A percentile compares a stretch with the other conserved stretches of the same genome.
These are phyloP conservation scores for Pseudogymnoascus sp. DNA, from an alignment of 2,329 filamentous ascomycete species.

Conservation along the genomic window DNA sequence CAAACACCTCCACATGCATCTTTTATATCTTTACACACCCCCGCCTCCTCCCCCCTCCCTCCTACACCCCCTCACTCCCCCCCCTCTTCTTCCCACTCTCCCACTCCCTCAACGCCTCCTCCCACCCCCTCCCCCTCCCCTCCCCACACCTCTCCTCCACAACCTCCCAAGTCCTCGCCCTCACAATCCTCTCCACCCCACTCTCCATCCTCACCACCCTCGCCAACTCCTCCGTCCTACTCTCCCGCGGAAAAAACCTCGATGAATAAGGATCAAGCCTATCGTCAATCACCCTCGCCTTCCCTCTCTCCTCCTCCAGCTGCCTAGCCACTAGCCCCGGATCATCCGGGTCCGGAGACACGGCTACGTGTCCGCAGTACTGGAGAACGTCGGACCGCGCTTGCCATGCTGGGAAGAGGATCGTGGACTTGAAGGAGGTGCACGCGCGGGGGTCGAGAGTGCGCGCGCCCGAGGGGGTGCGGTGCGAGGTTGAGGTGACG, in stretches of 20 bases:
- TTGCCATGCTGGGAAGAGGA: conserved; percentile 86
- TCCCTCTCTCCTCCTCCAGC: conserved; percentile 59
- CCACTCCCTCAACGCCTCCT: conserved; percentile 58
- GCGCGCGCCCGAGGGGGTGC: conserved; percentile 42
- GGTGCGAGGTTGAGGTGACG: conserved; percentile 62
- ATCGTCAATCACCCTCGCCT: conserved; percentile 73
- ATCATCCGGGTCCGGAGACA: conserved; percentile 77
- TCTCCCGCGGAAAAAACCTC: conserved; percentile 70
- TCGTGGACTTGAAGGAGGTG: conserved; percentile 60
- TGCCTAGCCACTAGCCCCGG: conserved; percentile 64
- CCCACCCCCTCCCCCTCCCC: conserved; percentile 43
- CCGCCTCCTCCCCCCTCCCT: not conserved
- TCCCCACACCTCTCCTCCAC: conserved; percentile 65
- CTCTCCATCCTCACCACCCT: conserved; percentile 64
- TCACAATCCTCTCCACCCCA: conserved; percentile 68
- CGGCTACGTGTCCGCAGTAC: conserved; percentile 84
- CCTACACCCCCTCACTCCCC: not conserved
- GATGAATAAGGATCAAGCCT: conserved; percentile 84
- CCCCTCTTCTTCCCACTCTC: conserved; percentile 26
- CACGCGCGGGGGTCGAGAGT: conserved; percentile 57
- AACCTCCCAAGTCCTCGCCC: conserved; percentile 72
- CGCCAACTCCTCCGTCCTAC: conserved; percentile 72
- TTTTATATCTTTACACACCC: not conserved
- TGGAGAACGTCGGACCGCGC: conserved; percentile 71
- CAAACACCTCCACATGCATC: not conserved